Conservation (phyloP, 306 rosid genomes). For the Casuarina cunninghamiana region DNA sequence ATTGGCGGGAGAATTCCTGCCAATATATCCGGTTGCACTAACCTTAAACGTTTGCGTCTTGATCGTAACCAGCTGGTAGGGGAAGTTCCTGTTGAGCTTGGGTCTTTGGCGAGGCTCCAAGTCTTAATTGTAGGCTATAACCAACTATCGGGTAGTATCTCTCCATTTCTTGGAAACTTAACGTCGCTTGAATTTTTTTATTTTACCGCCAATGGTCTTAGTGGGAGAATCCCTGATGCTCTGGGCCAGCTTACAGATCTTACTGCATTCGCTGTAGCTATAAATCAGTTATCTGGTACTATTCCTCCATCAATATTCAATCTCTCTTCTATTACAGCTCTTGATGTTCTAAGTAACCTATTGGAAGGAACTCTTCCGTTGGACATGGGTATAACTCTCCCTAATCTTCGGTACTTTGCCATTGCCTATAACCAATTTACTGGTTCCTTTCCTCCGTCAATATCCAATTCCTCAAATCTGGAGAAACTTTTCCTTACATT, state of each 20-base stretch:
- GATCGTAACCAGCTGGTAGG: background rate
- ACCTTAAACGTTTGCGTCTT: background rate
- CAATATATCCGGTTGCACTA: background rate
- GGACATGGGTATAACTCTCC: background rate
- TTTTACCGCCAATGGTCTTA: background rate
- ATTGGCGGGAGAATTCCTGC: background rate
- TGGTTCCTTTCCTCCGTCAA: background rate
- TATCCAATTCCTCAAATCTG: background rate
- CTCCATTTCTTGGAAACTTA: background rate
- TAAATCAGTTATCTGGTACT: background rate
- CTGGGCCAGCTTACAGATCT: background rate
- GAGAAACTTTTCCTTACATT: fast-evolving
- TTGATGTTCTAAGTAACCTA: background rate
- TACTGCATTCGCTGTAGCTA: fast-evolving
- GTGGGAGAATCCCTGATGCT: background rate
- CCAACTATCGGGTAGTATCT: background rate
- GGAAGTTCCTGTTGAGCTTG: background rate
- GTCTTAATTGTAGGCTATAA: background rate
- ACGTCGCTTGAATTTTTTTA: background rate
- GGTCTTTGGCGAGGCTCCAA: background rate
- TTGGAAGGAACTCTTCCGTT: background rate
- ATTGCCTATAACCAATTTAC: fast-evolving
- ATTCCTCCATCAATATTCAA: background rate
- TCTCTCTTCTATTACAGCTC: background rate
- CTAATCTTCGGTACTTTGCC: fast-evolving